phyloP scores from a whole-genome alignment of 768 basidiomycete genomes.

The Serpula lacrymans region DNA sequence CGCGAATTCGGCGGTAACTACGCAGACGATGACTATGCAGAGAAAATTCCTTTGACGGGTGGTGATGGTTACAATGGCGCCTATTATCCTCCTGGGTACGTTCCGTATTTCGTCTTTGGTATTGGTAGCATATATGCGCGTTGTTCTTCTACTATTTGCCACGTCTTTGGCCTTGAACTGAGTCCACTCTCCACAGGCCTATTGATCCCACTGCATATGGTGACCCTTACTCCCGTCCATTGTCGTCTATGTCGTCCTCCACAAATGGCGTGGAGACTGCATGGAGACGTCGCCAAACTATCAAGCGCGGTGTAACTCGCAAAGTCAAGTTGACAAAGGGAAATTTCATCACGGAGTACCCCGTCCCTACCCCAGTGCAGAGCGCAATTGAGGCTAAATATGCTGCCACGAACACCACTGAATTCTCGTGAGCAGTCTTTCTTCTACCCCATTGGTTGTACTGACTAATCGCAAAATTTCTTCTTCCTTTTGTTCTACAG shows the following conservation, averaged over 20 bases:
- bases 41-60: conserved; percentile 72
- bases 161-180: conserved; percentile 14
- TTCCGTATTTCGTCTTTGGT: conserved; percentile 10
- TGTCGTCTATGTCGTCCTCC: conserved; percentile 49
- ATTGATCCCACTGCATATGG: conserved; percentile 61
- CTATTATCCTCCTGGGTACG: conserved; percentile 76
- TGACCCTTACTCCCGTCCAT: conserved; percentile 61
- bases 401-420: conserved; percentile 67
- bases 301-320: conserved; percentile 91
- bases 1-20: conserved; percentile 49
- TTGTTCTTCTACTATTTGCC: conserved; percentile 3
- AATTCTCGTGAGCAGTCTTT: conserved; percentile 73
- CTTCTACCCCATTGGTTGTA: neutral
- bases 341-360: conserved; percentile 88
- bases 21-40: conserved; percentile 67
- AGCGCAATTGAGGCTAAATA: conserved; percentile 83
- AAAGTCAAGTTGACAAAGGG: conserved; percentile 92
- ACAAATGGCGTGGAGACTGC: conserved; percentile 58
- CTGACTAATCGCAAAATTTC: neutral
- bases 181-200: conserved; percentile 26
- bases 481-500: conserved; percentile 20
- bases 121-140: neutral
- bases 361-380: conserved; percentile 79
- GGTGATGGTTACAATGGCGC: conserved; percentile 51
- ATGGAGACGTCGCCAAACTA: conserved; percentile 79